A percentile compares a stretch with the other conserved stretches of the same genome.
Conservation (phyloP, 2,329 filamentous ascomycete species). For the Atkinsonella texensis region DNA sequence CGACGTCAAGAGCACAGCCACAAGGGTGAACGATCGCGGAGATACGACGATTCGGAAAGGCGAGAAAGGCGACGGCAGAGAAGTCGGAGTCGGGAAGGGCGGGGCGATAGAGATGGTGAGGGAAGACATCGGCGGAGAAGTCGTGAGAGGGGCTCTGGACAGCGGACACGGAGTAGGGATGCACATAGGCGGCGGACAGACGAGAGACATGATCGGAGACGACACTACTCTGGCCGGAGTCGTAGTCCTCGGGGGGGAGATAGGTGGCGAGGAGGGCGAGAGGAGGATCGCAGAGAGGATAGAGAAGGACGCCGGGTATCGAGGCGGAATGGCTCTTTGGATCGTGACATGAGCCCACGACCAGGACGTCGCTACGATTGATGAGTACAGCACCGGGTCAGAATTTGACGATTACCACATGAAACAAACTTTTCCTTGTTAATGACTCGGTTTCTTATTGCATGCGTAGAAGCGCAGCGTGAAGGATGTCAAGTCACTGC, state of each 20-base stretch:
- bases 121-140: conserved; percentile 18
- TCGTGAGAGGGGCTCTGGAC: conserved; percentile 7
- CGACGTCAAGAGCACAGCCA: conserved; percentile 14
- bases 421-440: too few relatives aligned
- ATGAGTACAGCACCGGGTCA: not conserved
- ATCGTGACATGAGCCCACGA: conserved; percentile 6
- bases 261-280: conserved; percentile 11
- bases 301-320: conserved; percentile 11
- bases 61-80: conserved; percentile 22
- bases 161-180: conserved; percentile 10
- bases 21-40: conserved; percentile 17
- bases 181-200: conserved; percentile 1
- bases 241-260: conserved; percentile 7
- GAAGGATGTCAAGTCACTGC: too few relatives aligned
- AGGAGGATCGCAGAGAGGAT: not conserved
- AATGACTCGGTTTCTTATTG: too few relatives aligned
- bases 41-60: conserved; percentile 19
- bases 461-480: too few relatives aligned
- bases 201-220: conserved; percentile 4
- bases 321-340: conserved; percentile 11
- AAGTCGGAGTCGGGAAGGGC: conserved; percentile 21
- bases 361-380: not conserved
- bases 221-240: conserved; percentile 5
- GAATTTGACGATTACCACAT: too few relatives aligned
- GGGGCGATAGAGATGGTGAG: conserved; percentile 16